A percentile compares a stretch with the other conserved stretches of the same genome.
phyloP scores from a whole-genome alignment of 2,329 filamentous ascomycete genomes.

The Talaromyces amestolkiae region DNA sequence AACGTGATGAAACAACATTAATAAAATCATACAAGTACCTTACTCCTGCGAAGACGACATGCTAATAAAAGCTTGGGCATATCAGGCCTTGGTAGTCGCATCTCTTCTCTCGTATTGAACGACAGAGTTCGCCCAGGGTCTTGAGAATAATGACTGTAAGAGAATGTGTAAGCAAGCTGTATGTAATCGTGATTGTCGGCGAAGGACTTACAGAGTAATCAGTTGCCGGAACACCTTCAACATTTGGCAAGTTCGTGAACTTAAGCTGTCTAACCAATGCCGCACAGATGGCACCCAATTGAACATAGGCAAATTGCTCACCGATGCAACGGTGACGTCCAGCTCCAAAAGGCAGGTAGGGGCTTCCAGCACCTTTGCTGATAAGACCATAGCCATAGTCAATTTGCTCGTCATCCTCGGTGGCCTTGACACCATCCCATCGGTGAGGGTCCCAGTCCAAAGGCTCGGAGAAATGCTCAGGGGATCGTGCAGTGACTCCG shows the following conservation, averaged over 20 bases:
- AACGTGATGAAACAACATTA: not conserved
- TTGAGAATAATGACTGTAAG: slow-evolving; percentile 62
- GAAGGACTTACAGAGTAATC: slow-evolving; percentile 57
- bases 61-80: not conserved
- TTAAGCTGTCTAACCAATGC: slow-evolving; percentile 62
- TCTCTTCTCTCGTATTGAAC: slow-evolving; percentile 67
- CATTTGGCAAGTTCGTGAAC: slow-evolving; percentile 57
- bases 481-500: slow-evolving; percentile 60
- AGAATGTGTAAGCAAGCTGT: not conserved
- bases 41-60: not conserved
- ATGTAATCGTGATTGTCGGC: not conserved
- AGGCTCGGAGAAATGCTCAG: slow-evolving; percentile 61
- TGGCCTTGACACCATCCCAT: slow-evolving; percentile 50
- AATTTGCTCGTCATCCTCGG: slow-evolving; percentile 54
- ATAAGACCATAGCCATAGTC: slow-evolving; percentile 63
- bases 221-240: slow-evolving; percentile 58
- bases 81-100: slow-evolving; percentile 23
- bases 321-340: slow-evolving; percentile 72
- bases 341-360: slow-evolving; percentile 70
- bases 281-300: slow-evolving; percentile 63
- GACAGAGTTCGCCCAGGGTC: slow-evolving; percentile 67
- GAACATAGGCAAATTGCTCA: slow-evolving; percentile 72
- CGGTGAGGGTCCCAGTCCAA: slow-evolving; percentile 60
- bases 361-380: slow-evolving; percentile 59
- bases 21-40: not conserved